Evolutionary conservation across 2,329 filamentous ascomycete genomes (phyloP).

Genomic region (Paecilomyces sp.): DNA sequence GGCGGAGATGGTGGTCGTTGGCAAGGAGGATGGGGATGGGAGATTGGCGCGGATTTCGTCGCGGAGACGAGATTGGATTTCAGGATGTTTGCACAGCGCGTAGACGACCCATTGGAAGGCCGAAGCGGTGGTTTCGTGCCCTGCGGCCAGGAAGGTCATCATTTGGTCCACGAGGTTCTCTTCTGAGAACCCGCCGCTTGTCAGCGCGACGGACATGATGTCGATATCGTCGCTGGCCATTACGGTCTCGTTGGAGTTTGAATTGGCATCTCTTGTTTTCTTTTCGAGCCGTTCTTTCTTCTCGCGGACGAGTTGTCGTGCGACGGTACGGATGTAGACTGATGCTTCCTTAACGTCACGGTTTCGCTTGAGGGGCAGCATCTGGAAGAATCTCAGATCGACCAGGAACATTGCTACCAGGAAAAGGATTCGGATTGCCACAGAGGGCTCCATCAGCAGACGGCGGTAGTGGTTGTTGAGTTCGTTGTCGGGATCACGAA

Average conservation of each 20-base stretch:
- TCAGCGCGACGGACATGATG: conserved; percentile 73
- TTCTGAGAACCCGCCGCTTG: conserved; percentile 67
- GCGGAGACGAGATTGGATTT: conserved; percentile 60
- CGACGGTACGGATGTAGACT: conserved; percentile 56
- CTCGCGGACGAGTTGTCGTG: conserved; percentile 59
- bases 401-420: conserved; percentile 54
- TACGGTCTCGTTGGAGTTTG: background rate
- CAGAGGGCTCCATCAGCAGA: conserved; percentile 14
- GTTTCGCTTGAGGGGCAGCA: conserved; percentile 66
- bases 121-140: conserved; percentile 72
- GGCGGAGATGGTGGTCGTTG: conserved; percentile 60
- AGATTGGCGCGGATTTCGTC: conserved; percentile 58
- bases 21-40: conserved; percentile 44
- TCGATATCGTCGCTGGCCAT: conserved; percentile 46
- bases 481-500: conserved; percentile 52
- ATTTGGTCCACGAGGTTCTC: conserved; percentile 80
- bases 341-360: conserved; percentile 53
- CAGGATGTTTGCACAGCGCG: conserved; percentile 58
- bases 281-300: conserved; percentile 54
- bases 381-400: conserved; percentile 53
- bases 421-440: conserved; percentile 40
- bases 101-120: conserved; percentile 71
- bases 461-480: conserved; percentile 40
- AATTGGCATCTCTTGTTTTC: conserved; percentile 11
- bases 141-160: conserved; percentile 82